Conservation (phyloP, 163 green algal genomes). For the Chlorella variabilis region DNA sequence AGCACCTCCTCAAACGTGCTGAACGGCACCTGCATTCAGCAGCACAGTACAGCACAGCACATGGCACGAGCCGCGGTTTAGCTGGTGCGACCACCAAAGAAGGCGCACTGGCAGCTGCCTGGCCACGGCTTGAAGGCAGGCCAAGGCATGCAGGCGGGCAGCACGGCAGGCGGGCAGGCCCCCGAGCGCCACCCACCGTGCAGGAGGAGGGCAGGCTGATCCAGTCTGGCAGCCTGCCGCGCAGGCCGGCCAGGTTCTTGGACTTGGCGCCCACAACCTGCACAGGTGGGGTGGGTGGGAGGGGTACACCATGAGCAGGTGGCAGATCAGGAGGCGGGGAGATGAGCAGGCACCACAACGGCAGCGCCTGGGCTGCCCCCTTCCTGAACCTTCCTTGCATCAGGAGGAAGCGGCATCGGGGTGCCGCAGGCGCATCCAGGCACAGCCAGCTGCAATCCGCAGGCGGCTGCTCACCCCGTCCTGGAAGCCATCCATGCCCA, state of each 20-base stretch:
- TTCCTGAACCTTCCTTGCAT: too few relatives aligned
- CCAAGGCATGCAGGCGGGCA: neutral
- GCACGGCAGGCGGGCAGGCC: neutral
- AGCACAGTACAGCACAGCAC: neutral
- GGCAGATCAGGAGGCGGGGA: too few relatives aligned
- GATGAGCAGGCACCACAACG: too few relatives aligned
- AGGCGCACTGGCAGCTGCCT: too few relatives aligned
- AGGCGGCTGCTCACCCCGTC: slow-evolving; percentile 51
- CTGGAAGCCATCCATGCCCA: slow-evolving; percentile 87
- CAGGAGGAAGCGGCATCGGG: neutral
- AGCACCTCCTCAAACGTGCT: slow-evolving; percentile 93
- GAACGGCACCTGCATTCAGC: slow-evolving; percentile 82
- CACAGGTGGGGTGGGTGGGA: too few relatives aligned
- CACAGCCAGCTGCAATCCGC: too few relatives aligned
- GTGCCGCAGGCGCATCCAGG: too few relatives aligned
- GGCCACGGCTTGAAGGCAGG: too few relatives aligned
- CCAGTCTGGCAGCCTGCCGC: slow-evolving; percentile 84
- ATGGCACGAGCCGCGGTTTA: too few relatives aligned
- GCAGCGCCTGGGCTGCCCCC: too few relatives aligned
- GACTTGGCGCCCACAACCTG: slow-evolving; percentile 96
- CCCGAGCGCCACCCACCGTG: slow-evolving; percentile 53
- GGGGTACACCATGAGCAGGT: too few relatives aligned
- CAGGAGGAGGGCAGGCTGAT: slow-evolving; percentile 90
- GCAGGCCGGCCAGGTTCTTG: slow-evolving; percentile 92
- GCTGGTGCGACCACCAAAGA: too few relatives aligned